Evolutionary conservation across 208 protist species (phyloP), one percentile per base, ranked within the genome.

Genomic region (Leishmania tropica): DNA sequence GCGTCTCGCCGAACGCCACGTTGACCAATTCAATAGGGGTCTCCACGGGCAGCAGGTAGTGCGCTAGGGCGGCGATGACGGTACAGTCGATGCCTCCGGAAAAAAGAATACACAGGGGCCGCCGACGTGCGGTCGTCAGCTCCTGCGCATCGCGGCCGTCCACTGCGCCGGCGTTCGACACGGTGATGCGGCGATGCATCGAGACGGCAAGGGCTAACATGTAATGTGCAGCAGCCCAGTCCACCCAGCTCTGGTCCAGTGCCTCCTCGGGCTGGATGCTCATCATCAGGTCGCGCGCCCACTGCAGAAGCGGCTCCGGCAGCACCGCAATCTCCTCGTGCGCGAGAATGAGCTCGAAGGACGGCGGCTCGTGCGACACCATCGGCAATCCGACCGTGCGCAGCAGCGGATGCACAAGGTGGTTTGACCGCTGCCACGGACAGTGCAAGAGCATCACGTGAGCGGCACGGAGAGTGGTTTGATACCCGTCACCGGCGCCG

Each of bases 21-120:
- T 99, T 99, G 42, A 99, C 88, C 45, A 99, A 89, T 73, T 99
- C 98, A 81, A 99, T 98, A 10, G 95, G 93, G 10, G 89, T 93
- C 28, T 85, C 88, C 24, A 90, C 74, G 1, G 96, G 92, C 76
- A 98, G 76, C 13, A 89, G 51, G 78, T 97, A 93, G 83, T 98
- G 94, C 2, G 95, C 90, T 31, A 99, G 87, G 6, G 97, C 95
- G 28, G 98, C 96, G 31, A 99, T 89, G 68, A 99, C 89, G 48
- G 95, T 98, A 75, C 92, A 99, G 88, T 99, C 97, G 82, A 99
- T 97, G n/a, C 98, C 97, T 1, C 97, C 97, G 10, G 90, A 96
- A 85, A 99, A 99, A 42, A 98, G 87, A 21, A 99, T 86, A 37
- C 91, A 92, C 53, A 99, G 80, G 1, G 94, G 94, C 15, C 89